Percentiles rank a stretch among this genome's conserved stretches.
Conservation (phyloP, 169 alveolate genomes). For the Plasmodium cynomolgi region DNA sequence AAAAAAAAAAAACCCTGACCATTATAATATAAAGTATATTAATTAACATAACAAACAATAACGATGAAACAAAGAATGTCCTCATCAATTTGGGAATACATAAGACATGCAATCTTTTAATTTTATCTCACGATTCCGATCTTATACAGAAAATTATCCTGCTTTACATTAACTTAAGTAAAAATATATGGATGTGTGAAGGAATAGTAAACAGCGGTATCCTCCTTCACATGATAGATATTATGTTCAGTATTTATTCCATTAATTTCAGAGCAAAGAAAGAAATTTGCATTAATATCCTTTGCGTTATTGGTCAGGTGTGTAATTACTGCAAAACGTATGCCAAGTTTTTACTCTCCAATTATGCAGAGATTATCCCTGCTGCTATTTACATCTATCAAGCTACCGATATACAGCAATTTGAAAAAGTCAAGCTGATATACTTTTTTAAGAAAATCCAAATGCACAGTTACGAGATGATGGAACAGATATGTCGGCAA, state of each 20-base stretch:
- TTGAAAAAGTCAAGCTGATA: conserved; percentile 32
- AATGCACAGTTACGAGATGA: conserved; percentile 3
- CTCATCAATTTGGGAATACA: conserved; percentile 20
- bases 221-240: conserved; percentile 23
- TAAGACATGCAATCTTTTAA: conserved; percentile 12
- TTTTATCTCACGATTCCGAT: conserved; percentile 29
- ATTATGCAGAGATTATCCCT: conserved; percentile 18
- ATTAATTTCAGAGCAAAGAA: conserved; percentile 25
- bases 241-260: conserved; percentile 9
- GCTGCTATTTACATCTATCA: conserved; percentile 37
- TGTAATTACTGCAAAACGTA: conserved; percentile 33
- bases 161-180: conserved; percentile 49
- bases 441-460: conserved; percentile 36
- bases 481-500: conserved; percentile 27
- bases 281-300: conserved; percentile 54
- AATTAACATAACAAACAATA: conserved; percentile 53
- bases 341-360: conserved; percentile 15
- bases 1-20: conserved; percentile 10
- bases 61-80: conserved; percentile 3
- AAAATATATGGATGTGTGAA: conserved; percentile 44
- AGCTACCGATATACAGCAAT: conserved; percentile 6
- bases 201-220: conserved; percentile 34
- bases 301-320: conserved; percentile 45
- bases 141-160: conserved; percentile 5
- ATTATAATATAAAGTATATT: conserved; percentile 32